phyloP scores from a whole-genome alignment of 768 basidiomycete species.

The Suillus subluteus region DNA sequence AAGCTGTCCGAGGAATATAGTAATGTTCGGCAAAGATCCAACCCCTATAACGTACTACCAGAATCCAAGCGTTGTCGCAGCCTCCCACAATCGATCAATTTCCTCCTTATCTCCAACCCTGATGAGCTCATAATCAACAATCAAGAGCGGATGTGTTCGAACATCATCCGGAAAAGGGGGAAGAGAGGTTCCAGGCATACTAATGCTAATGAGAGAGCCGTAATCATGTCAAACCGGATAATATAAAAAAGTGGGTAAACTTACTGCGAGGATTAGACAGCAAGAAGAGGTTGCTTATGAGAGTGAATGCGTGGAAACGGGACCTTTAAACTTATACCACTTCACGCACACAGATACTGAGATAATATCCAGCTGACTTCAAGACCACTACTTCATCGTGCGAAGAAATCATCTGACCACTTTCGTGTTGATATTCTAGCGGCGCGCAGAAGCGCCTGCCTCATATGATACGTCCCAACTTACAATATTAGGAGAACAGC shows the following conservation, averaged over 20 bases:
- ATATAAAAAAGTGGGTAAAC: background rate
- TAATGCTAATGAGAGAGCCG: background rate
- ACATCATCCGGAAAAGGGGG: conserved; percentile 51
- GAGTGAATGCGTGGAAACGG: background rate
- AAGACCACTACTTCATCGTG: background rate
- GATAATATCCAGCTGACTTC: background rate
- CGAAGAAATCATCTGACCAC: background rate
- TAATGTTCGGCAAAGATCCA: background rate
- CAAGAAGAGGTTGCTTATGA: background rate
- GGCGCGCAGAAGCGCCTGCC: no score
- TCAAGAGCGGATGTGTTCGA: conserved; percentile 46
- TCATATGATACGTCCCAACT: background rate
- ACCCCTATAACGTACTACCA: conserved; percentile 48
- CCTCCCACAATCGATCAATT: conserved; percentile 48
- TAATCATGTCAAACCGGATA: background rate
- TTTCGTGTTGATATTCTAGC: background rate
- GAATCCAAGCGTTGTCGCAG: conserved; percentile 52
- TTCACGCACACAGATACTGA: background rate
- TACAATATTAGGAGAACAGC: background rate
- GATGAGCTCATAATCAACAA: conserved; percentile 48
- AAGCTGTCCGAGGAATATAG: conserved; percentile 30
- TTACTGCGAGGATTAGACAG: background rate
- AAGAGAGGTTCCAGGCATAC: conserved; percentile 36
- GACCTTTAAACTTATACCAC: background rate
- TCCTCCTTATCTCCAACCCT: conserved; percentile 39